Percentiles rank a stretch among this genome's conserved stretches.
Conservation (phyloP, 257 asterid species). For the Solanum clarkiae region DNA sequence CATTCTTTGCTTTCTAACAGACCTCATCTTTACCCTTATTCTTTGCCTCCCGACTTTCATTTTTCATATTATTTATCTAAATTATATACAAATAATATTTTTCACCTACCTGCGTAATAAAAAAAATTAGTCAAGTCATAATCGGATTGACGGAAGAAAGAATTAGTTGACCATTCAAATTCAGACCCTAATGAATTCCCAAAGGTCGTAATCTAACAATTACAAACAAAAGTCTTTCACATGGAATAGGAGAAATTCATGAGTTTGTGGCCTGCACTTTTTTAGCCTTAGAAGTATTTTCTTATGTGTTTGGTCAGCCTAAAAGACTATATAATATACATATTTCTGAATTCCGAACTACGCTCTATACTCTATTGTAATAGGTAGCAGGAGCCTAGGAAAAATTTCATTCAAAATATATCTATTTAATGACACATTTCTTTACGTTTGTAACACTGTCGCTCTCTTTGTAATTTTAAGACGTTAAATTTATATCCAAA, state of each 20-base stretch:
- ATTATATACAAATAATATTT: too few relatives aligned
- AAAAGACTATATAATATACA: neutral
- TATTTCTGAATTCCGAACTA: neutral
- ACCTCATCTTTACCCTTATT: too few relatives aligned
- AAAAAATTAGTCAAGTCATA: neutral
- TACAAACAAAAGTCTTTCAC: neutral
- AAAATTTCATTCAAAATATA: neutral
- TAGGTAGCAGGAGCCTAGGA: too few relatives aligned
- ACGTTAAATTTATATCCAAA: neutral
- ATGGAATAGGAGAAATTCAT: neutral
- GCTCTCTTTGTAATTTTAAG: neutral
- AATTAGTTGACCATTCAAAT: neutral
- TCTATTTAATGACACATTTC: neutral
- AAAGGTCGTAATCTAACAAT: neutral
- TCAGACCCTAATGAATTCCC: neutral
- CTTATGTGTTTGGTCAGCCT: neutral
- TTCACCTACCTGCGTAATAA: too few relatives aligned
- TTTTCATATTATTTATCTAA: too few relatives aligned
- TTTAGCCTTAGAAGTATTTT: neutral
- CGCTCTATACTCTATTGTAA: neutral
- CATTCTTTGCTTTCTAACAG: too few relatives aligned
- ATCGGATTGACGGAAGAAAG: neutral
- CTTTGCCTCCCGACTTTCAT: too few relatives aligned
- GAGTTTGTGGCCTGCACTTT: neutral
- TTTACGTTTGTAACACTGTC: neutral